Conservation (phyloP, 106 monocot species). For the Dendrobium officinale region DNA sequence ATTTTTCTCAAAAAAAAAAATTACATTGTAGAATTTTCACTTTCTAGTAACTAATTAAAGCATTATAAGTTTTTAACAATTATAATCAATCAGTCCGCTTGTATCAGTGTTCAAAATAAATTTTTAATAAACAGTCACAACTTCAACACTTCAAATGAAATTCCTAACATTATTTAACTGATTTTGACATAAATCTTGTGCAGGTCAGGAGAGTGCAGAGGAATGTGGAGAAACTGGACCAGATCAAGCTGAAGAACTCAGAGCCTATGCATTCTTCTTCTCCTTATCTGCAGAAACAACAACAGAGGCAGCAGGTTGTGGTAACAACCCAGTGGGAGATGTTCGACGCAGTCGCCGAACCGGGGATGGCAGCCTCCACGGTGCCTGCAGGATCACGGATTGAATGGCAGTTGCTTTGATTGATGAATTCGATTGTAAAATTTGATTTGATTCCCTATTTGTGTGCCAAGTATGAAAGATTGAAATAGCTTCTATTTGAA, state of each 20-base stretch:
- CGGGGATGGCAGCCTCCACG: too few relatives aligned
- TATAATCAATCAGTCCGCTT: background rate
- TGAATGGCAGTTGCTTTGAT: too few relatives aligned
- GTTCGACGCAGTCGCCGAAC: background rate
- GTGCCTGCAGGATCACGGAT: too few relatives aligned
- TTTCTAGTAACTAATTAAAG: background rate
- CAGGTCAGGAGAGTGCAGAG: conserved; percentile 1
- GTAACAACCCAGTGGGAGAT: background rate
- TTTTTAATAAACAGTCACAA: too few relatives aligned
- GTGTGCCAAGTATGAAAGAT: too few relatives aligned
- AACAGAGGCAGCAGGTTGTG: background rate
- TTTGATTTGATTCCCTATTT: too few relatives aligned
- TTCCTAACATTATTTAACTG: background rate
- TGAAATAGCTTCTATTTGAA: too few relatives aligned
- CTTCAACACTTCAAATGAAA: background rate
- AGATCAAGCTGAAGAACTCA: conserved; percentile 1
- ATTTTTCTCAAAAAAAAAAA: background rate
- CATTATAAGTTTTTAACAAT: background rate
- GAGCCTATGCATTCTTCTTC: background rate
- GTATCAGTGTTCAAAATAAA: background rate
- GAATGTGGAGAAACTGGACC: background rate
- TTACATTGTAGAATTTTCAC: background rate
- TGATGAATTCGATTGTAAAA: too few relatives aligned
- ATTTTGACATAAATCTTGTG: background rate
- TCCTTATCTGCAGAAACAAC: background rate